These are phyloP conservation scores for Cercospora berteroae DNA, from an alignment of 2,329 filamentous ascomycete species.

Conservation along the genomic window DNA sequence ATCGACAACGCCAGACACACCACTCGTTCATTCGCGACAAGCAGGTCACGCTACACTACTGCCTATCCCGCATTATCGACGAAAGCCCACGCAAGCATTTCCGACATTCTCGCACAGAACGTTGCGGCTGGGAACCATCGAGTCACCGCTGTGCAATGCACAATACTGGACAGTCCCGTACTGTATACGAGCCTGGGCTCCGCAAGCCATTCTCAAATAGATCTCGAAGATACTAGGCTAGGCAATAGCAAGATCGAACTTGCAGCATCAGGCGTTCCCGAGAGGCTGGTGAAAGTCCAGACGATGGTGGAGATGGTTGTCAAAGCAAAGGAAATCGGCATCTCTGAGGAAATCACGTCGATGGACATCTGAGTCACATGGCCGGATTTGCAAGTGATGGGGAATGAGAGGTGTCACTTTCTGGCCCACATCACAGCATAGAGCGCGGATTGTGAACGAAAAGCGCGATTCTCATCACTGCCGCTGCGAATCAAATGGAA, in stretches of 20 bases:
- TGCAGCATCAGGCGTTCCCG: not conserved
- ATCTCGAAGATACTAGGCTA: constrained; percentile 7
- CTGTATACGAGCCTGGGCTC: not conserved
- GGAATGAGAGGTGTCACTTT: not conserved
- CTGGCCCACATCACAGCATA: not conserved
- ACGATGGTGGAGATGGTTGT: constrained; percentile 13
- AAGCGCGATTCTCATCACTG: not conserved
- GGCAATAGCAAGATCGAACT: not conserved
- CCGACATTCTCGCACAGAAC: not conserved
- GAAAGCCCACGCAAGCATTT: not conserved
- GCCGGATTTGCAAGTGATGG: not conserved
- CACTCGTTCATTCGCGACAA: not conserved
- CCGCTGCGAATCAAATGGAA: not conserved
- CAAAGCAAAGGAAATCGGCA: constrained; percentile 5
- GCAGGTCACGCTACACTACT: not conserved
- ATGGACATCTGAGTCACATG: not conserved
- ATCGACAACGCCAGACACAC: not conserved
- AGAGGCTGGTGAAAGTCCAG: constrained; percentile 9
- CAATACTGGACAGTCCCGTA: constrained; percentile 2
- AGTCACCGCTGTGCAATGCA: constrained; percentile 8
- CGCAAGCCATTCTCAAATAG: not conserved
- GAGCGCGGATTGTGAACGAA: not conserved
- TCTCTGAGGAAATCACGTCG: not conserved
- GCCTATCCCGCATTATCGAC: not conserved
- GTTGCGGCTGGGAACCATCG: constrained; percentile 4